Base-by-base conservation (phyloP, 2,329 filamentous ascomycete genomes). In the Penicillium sp. region DNA sequence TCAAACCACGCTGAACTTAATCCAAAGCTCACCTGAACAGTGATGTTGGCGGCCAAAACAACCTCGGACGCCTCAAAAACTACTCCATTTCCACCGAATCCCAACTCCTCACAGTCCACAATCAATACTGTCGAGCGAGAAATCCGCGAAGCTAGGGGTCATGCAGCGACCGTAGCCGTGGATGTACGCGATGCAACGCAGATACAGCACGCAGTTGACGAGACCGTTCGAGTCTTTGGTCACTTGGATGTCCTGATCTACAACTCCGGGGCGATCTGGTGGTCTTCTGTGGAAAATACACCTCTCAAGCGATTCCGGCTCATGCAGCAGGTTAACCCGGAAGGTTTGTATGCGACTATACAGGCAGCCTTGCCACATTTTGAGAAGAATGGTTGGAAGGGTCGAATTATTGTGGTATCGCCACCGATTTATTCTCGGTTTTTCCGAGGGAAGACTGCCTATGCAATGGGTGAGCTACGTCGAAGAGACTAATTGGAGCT, bases 381-480 rank as follows among this genome's bases (percentile, higher is more conserved):
- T 42, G 64, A 65, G 38, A 64, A 70, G 32, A 71, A 69, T 43
- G 67, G 54, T 0, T 74, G 71, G 65, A 71, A 68, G 16, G 84
- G 79, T 0, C 66, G 86, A 16, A 77, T 93, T 44, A 68, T 93
- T 30, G 83, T 92, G 37, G 82, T 93, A 37, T 84, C 80, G 55
- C 87, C 87, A 15, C 86, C 86, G 1, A 89, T 93, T 40, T 93
- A 93, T 63, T 84, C 78, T 46, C 74, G 87, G 18, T 93, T 93
- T 64, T 89, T 92, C 61, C 68, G 84, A 14, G 87, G 86, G 8
- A 93, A 93, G 73, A 85, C 85, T 1, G 85, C 83, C 10, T 93
- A 93, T 65, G 85, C 87, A 0, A 76, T 79, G 64, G 74, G 73
- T 46, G 47, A 48, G 57, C 26, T 4, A 11, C 10, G n/a, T 6